A percentile compares a stretch with the other conserved stretches of the same genome.
These are phyloP conservation scores for Nowakowskiella sp. DNA, from an alignment of 192 early-diverging fungal species.

Conservation along the genomic window DNA sequence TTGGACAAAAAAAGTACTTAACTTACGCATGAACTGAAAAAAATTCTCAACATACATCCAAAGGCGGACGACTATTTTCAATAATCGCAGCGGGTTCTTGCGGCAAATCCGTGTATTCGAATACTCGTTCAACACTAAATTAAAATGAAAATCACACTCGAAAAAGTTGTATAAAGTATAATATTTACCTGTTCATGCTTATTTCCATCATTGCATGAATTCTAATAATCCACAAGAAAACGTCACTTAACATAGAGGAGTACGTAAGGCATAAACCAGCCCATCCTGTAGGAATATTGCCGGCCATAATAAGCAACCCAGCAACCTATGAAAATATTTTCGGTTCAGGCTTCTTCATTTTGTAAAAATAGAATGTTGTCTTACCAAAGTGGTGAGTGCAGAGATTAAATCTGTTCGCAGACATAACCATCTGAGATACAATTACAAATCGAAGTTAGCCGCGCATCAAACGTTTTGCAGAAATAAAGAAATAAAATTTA, in stretches of 20 bases:
- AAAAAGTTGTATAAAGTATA: no score
- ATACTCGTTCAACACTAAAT: slow-evolving; percentile 81
- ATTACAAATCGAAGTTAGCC: slow-evolving; percentile 54
- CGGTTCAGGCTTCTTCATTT: no score
- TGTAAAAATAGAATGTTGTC: no score
- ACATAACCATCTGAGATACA: slow-evolving; percentile 76
- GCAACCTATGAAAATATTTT: no score
- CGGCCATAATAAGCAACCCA: slow-evolving; percentile 28
- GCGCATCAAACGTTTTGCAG: no score
- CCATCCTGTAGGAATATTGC: slow-evolving; percentile 70
- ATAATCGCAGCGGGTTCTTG: slow-evolving; percentile 67
- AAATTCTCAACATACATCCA: no score
- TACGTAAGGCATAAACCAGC: slow-evolving; percentile 84
- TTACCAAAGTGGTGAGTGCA: no score
- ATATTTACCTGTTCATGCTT: slow-evolving; percentile 82
- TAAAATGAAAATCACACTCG: no score
- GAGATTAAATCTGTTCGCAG: slow-evolving; percentile 75
- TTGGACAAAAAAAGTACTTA: background rate
- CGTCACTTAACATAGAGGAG: slow-evolving; percentile 74
- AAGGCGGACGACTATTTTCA: slow-evolving; percentile 26
- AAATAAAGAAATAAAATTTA: slow-evolving; percentile 42
- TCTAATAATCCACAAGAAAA: slow-evolving; percentile 76
- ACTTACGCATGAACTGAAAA: no score
- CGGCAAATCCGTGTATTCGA: slow-evolving; percentile 74
- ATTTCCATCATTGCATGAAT: slow-evolving; percentile 69